Percentiles rank a stretch among this genome's conserved stretches.
Evolutionary conservation across 2,329 filamentous ascomycete species (phyloP).

Genomic region (Annulohypoxylon truncatum): DNA sequence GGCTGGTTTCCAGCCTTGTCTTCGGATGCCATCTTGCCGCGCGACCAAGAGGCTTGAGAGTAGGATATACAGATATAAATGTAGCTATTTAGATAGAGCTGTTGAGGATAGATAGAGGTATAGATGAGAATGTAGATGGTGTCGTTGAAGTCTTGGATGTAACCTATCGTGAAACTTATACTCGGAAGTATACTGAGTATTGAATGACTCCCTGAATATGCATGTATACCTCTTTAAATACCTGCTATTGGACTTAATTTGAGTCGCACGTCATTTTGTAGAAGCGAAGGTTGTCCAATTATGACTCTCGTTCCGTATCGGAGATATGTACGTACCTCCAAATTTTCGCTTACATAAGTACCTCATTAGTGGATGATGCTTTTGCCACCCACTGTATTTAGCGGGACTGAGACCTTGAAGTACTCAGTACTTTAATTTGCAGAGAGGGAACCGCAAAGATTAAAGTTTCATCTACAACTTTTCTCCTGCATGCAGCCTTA

Average conservation of each 20-base stretch:
- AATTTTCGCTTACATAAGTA: slow-evolving; percentile 44
- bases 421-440: slow-evolving; percentile 18
- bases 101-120: background rate
- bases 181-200: slow-evolving; percentile 1
- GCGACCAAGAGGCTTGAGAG: background rate
- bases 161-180: background rate
- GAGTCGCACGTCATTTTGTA: slow-evolving; percentile 26
- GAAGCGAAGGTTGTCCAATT: slow-evolving; percentile 6
- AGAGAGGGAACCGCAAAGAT: background rate
- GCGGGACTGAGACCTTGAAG: background rate
- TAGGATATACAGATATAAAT: background rate
- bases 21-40: slow-evolving; percentile 45
- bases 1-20: slow-evolving; percentile 37
- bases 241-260: slow-evolving; percentile 3
- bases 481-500: slow-evolving; percentile 39
- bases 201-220: background rate
- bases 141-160: background rate
- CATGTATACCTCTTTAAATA: background rate
- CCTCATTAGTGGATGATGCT: slow-evolving; percentile 22
- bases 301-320: slow-evolving; percentile 28
- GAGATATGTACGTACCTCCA: slow-evolving; percentile 22
- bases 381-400: slow-evolving; percentile 23
- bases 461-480: slow-evolving; percentile 12
- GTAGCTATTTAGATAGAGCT: background rate
- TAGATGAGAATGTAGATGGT: slow-evolving; percentile 1